phyloP scores from a whole-genome alignment of 495 filamentous ascomycete genomes.

The Penicillium coprophilum region DNA sequence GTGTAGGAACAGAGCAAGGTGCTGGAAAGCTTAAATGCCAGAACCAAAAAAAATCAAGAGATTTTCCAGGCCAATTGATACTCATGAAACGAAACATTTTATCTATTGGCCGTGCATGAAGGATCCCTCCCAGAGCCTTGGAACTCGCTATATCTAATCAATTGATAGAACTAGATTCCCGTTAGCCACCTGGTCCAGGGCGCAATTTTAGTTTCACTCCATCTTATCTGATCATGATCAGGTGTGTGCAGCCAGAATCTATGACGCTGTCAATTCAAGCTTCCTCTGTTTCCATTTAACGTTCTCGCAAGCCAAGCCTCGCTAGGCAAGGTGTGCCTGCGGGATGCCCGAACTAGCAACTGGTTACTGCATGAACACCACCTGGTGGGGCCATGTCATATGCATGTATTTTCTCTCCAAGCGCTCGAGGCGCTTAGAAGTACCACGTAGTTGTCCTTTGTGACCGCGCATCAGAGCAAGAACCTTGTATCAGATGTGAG shows the following conservation, averaged over 20 bases:
- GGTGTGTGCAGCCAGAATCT: not conserved
- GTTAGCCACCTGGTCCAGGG: not conserved
- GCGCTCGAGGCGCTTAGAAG: not conserved
- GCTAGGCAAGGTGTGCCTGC: not conserved
- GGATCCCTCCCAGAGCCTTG: not conserved
- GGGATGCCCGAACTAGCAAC: not conserved
- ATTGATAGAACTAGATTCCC: not conserved
- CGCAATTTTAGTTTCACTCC: not conserved
- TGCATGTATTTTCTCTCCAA: not conserved
- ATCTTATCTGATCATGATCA: not conserved
- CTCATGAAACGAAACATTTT: no score
- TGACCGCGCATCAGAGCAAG: not conserved
- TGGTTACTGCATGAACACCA: not conserved
- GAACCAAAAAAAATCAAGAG: not conserved
- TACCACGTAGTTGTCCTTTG: not conserved
- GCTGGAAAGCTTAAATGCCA: not conserved
- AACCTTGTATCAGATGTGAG: not conserved
- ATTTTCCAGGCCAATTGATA: no score
- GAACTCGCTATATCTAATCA: not conserved
- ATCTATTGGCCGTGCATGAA: no score
- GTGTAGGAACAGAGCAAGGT: not conserved
- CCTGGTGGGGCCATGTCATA: not conserved
- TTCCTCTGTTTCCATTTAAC: not conserved
- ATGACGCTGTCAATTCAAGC: not conserved
- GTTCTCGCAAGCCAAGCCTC: not conserved